phyloP scores from a whole-genome alignment of 441 rosid species.

The Syzygium malaccense region DNA sequence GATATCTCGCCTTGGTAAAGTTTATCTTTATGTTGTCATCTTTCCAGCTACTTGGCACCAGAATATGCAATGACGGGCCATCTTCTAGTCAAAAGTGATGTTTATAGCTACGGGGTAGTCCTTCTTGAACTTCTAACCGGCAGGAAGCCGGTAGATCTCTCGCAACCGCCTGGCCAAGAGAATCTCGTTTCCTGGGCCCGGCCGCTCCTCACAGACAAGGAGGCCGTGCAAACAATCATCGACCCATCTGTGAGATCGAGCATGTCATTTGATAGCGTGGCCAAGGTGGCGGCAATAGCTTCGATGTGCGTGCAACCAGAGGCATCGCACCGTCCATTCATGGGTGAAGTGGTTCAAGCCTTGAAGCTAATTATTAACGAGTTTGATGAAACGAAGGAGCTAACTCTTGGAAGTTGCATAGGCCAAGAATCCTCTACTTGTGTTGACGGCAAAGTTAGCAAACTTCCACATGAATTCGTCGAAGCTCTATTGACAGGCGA shows the following conservation, averaged over 20 bases:
- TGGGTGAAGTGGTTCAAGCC: conserved; percentile 17
- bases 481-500: not conserved
- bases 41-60: conserved; percentile 12
- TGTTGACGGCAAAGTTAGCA: not conserved
- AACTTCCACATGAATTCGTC: not conserved
- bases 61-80: conserved; percentile 18
- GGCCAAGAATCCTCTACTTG: not conserved
- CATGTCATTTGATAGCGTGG: not conserved
- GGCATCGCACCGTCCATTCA: conserved; percentile 17
- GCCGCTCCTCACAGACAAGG: not conserved
- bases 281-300: conserved; percentile 17
- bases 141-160: conserved; percentile 10
- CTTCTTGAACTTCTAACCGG: conserved; percentile 15
- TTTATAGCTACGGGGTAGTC: conserved; percentile 17
- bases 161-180: conserved; percentile 15
- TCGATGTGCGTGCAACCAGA: conserved; percentile 20
- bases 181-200: conserved; percentile 15
- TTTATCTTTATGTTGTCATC: not conserved
- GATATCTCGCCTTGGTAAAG: not conserved
- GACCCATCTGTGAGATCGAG: conserved; percentile 2
- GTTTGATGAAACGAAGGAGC: not conserved
- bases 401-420: not conserved
- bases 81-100: conserved; percentile 16
- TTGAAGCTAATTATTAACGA: conserved; percentile 10
- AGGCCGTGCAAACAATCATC: conserved; percentile 4